Evolutionary conservation across 2,329 filamentous ascomycete species (phyloP).

Genomic region (Emmonsiellopsis sp.): DNA sequence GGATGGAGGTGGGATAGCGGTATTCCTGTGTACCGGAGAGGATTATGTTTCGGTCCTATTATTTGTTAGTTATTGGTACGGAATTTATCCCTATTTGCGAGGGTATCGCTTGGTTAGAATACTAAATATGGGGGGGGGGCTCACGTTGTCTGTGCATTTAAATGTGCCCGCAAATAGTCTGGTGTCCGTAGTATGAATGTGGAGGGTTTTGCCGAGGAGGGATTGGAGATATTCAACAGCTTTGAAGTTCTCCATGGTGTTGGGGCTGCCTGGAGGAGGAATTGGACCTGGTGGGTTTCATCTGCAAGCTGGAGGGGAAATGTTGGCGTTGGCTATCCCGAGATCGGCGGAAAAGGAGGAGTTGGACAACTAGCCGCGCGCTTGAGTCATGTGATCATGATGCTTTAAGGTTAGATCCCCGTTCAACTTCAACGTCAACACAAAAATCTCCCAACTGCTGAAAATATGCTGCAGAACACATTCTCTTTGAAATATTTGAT

Average conservation of each 20-base stretch:
- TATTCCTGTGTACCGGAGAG: constrained; percentile 83
- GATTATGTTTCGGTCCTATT: constrained; percentile 77
- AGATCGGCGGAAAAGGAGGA: too few relatives aligned
- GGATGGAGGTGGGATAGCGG: constrained; percentile 53
- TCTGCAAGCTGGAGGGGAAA: too few relatives aligned
- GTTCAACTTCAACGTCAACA: neutral
- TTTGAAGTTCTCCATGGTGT: constrained; percentile 26
- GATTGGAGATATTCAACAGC: constrained; percentile 38
- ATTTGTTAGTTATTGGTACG: neutral
- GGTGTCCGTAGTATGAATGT: constrained; percentile 69
- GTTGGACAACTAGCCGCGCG: too few relatives aligned
- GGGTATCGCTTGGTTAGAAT: neutral
- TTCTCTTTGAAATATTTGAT: neutral
- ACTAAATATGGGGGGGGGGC: constrained; percentile 23
- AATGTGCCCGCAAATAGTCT: constrained; percentile 85
- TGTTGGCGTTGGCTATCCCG: too few relatives aligned
- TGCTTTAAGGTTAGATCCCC: neutral
- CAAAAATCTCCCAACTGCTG: too few relatives aligned
- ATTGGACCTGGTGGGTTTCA: neutral
- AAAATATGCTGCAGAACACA: neutral
- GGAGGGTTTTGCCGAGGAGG: constrained; percentile 68
- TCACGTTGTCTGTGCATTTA: constrained; percentile 87
- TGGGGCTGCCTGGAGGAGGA: neutral
- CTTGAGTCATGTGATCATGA: neutral
- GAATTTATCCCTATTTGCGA: neutral